Percentiles rank a stretch among this genome's conserved stretches.
Evolutionary conservation across 2,329 filamentous ascomycete species (phyloP).

Genomic region (Fusarium redolens): DNA sequence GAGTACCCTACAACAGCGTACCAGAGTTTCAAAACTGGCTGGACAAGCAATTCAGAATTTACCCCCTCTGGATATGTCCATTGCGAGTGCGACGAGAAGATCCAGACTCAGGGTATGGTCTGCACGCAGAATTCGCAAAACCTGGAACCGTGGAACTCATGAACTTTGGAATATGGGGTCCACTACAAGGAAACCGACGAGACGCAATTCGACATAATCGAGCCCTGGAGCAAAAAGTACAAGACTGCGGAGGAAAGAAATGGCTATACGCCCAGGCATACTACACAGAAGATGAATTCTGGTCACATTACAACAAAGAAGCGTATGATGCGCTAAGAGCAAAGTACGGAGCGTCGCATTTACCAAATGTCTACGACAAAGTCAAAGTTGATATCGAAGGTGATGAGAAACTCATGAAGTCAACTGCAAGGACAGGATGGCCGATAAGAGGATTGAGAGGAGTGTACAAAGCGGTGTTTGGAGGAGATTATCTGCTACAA

Average conservation of each 20-base stretch:
- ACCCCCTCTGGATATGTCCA: slow-evolving; percentile 69
- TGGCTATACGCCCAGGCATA: slow-evolving; percentile 78
- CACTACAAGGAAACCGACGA: slow-evolving; percentile 54
- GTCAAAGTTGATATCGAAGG: slow-evolving; percentile 63
- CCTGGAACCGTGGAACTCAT: slow-evolving; percentile 57
- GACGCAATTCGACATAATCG: slow-evolving; percentile 67
- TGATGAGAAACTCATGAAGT: slow-evolving; percentile 44
- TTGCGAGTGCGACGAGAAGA: slow-evolving; percentile 57
- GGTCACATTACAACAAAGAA: slow-evolving; percentile 69
- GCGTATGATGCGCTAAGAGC: slow-evolving; percentile 69
- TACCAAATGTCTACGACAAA: slow-evolving; percentile 76
- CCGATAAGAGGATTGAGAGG: slow-evolving; percentile 60
- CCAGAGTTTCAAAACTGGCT: slow-evolving; percentile 62
- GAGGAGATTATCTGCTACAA: slow-evolving; percentile 60
- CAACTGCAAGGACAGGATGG: slow-evolving; percentile 52
- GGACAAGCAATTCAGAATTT: slow-evolving; percentile 58
- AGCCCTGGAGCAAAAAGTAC: slow-evolving; percentile 68
- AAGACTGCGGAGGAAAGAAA: slow-evolving; percentile 72
- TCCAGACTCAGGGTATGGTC: slow-evolving; percentile 56
- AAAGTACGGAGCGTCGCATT: slow-evolving; percentile 67
- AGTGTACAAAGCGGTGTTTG: slow-evolving; percentile 57
- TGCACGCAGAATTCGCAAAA: slow-evolving; percentile 60
- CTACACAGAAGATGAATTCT: slow-evolving; percentile 76
- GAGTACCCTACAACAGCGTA: slow-evolving; percentile 58
- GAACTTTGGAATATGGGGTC: slow-evolving; percentile 74